Evolutionary conservation across 2,329 filamentous ascomycete genomes (phyloP), one percentile per base, ranked within the genome.

Genomic region (Penicillium brasilianum): DNA sequence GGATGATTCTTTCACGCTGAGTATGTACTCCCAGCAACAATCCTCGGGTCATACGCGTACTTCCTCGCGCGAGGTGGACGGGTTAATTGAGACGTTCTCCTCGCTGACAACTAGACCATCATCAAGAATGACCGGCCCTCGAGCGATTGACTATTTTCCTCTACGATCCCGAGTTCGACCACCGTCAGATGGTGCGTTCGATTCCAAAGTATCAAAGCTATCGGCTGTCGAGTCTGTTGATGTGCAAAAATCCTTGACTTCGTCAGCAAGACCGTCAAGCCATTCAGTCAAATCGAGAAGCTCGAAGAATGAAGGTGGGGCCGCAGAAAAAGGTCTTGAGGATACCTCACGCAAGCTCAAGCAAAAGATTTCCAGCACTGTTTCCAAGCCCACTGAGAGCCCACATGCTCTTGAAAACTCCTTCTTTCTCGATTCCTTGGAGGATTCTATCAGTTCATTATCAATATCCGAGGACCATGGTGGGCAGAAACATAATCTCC

Each of bases 11-110:
- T 46, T 60, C 34, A 58, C 61, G 37, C 64, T 66, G 49, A 66
- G 60, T 58, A 62, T 64, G 60, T 68, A 69, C 53, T 43, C 58
- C 37, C 59, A 64, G 11, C 60, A 66, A 18, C 43, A 60, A 28
- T n/a, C 37, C 11, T 55, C 62, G 11, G 46, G 37, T 46, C 48
- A 59, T 16, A 53, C 50, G 14, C 50, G 44, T 41, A 37, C 50
- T 28, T 20, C 48, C 9, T 59, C 46, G 30, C 59, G 62, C 36
- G 67, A 66, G 18, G 58, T 74, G 48, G 67, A 74, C 58, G 63
- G 69, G 22, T 54, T 72, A n/a, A 61, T 69, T 22, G 66, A 66
- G 25, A 58, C 62, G 18, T 75, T 75, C 39, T 68, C 73, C 5
- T 67, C 69, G 5, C 57, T 66, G 36, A 69, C 61, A 58, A 67